Evolutionary conservation across 1,139 yeast genomes (phyloP).

Genomic region (Debaryomyces coudertii): DNA sequence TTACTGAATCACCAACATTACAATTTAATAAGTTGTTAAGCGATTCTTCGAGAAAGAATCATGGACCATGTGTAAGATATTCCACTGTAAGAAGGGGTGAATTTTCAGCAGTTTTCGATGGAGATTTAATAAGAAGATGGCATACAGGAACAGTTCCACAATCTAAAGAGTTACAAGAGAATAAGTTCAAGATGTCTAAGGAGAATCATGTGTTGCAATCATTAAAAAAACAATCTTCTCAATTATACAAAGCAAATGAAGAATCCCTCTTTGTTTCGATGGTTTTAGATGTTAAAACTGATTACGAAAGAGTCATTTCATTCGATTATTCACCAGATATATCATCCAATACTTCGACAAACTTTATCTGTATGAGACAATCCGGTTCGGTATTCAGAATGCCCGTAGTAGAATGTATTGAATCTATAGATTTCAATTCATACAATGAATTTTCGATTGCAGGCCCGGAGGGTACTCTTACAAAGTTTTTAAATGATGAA

Average conservation of each 20-base stretch:
- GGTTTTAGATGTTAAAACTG: conserved; percentile 76
- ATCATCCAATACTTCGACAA: conserved; percentile 47
- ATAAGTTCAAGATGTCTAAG: conserved; percentile 18
- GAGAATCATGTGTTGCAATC: conserved; percentile 25
- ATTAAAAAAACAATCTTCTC: conserved; percentile 39
- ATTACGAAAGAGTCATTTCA: conserved; percentile 78
- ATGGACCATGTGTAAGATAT: conserved; percentile 70
- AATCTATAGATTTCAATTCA: conserved; percentile 66
- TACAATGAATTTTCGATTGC: conserved; percentile 69
- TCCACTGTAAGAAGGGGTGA: conserved; percentile 72
- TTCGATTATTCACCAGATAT: conserved; percentile 77
- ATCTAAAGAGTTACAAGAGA: conserved; percentile 10
- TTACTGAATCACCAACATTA: conserved; percentile 61
- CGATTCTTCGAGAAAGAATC: conserved; percentile 63
- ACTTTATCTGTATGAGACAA: conserved; percentile 82
- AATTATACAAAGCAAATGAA: conserved; percentile 39
- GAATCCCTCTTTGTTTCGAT: conserved; percentile 74
- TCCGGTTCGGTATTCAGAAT: conserved; percentile 85
- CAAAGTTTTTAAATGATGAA: conserved; percentile 38
- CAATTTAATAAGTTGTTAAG: conserved; percentile 68
- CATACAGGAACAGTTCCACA: conserved; percentile 67
- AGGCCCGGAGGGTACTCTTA: conserved; percentile 62
- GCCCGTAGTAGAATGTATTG: conserved; percentile 72
- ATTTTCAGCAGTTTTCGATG: conserved; percentile 78
- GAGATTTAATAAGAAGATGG: conserved; percentile 82